A percentile compares a stretch with the other conserved stretches of the same genome.
These are phyloP conservation scores for Saksenaea oblongispora DNA, from an alignment of 371 early-diverging fungal species.

Conservation along the genomic window DNA sequence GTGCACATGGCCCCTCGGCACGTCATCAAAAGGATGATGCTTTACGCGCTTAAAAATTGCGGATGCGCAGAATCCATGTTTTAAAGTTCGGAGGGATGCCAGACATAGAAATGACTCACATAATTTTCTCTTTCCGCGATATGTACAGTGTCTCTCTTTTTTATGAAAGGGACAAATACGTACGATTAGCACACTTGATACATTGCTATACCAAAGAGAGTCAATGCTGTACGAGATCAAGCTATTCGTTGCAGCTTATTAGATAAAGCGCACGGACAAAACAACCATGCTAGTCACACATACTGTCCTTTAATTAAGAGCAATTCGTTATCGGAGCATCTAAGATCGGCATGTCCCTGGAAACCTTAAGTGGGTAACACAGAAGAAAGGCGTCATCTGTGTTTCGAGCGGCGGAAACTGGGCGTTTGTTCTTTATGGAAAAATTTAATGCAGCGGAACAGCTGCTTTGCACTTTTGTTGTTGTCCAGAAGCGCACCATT, in stretches of 20 bases:
- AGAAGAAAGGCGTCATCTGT: not conserved
- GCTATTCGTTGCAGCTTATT: not conserved
- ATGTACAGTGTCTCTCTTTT: not conserved
- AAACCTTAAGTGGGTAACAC: not conserved
- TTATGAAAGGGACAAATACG: too few relatives aligned
- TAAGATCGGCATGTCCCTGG: not conserved
- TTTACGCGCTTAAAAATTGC: too few relatives aligned
- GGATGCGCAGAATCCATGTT: not conserved
- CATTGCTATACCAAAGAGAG: too few relatives aligned
- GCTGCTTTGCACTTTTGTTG: not conserved
- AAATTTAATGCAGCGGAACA: not conserved
- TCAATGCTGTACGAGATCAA: not conserved
- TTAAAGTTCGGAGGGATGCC: not conserved
- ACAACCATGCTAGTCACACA: not conserved
- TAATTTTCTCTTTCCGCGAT: too few relatives aligned
- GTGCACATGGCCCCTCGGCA: too few relatives aligned
- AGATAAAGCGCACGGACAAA: not conserved
- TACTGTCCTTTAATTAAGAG: not conserved
- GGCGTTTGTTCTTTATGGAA: not conserved
- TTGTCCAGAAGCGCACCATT: not conserved
- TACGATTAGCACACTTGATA: too few relatives aligned
- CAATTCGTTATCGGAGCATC: not conserved
- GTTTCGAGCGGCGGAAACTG: not conserved
- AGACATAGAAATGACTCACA: not conserved
- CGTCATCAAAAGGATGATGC: not conserved